Evolutionary conservation across 495 filamentous ascomycete species (phyloP), one percentile per base, ranked within the genome.

Genomic region (Xylaria nigripes): DNA sequence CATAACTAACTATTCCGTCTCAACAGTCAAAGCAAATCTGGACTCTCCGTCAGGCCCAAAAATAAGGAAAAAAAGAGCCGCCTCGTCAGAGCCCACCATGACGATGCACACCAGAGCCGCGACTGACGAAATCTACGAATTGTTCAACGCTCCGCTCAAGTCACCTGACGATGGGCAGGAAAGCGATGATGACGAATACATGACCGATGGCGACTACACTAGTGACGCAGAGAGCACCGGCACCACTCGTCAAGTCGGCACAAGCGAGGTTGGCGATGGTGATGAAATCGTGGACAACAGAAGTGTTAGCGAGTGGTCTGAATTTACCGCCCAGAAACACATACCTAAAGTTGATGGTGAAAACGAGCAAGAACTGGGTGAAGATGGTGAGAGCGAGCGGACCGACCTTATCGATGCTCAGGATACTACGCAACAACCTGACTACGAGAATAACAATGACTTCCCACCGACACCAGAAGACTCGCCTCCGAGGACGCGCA

Each of bases 61-160:
- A 65, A 77, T 89, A 24, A 91, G 88, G 72, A 87, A 85, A 66
- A 69, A 65, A 19, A 65, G 61, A 22, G 59, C 40, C 45, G 41
- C 50, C 19, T 78, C 80, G 12, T 68, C 79, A 2, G 90, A 95
- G 64, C 88, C 90, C 23, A 98, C 93, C 1, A 96, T 98, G 91
- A 98, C 93, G 1, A 80, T 98, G 57, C 88, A 96, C 63, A 98
- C 93, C 16, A 88, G 83, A 48, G 92, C 91, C 49, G 93, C 93
- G 1, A 96, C 90, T 45, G 91, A 97, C 62, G 94, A 97, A 57
- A 96, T 98, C 45, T 95, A 97, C 67, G 89, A 87, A 55, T 84
- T 98, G 38, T 97, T 98, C 71, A 97, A 93, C 61, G 89, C 94
- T 44, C 92, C 94, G 7, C 67, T 95, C 43, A 81, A 87, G 60